A percentile compares a stretch with the other conserved stretches of the same genome.
These are phyloP conservation scores for Penicillium sp. DNA, from an alignment of 2,329 filamentous ascomycete species.

Conservation along the genomic window DNA sequence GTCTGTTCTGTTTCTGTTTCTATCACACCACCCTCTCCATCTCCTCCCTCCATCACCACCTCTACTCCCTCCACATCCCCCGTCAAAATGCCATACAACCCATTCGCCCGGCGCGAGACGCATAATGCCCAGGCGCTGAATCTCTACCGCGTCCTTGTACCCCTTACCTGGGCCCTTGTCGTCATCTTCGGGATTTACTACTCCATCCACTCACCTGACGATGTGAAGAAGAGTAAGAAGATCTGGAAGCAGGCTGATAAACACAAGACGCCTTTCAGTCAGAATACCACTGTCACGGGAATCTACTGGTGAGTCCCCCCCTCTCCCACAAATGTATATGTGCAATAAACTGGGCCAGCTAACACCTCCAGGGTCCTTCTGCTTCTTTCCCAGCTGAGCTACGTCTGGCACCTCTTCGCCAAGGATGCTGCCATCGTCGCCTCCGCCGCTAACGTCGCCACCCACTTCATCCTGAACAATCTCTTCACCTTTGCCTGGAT, in stretches of 20 bases:
- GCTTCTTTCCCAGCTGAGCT: conserved; percentile 75
- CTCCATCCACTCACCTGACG: conserved; percentile 65
- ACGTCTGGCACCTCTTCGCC: conserved; percentile 77
- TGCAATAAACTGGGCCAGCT: no score
- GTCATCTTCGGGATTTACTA: conserved; percentile 77
- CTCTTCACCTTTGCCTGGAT: conserved; percentile 80
- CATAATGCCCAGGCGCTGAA: conserved; percentile 66
- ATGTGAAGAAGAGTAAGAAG: conserved; percentile 64
- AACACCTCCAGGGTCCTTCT: conserved; percentile 64
- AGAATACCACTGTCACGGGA: conserved; percentile 66
- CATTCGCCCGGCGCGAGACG: conserved; percentile 72
- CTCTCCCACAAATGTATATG: background rate
- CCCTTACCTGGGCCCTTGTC: conserved; percentile 74
- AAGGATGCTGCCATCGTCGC: conserved; percentile 65
- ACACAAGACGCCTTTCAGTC: conserved; percentile 72
- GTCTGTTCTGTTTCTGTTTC: background rate
- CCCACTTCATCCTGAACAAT: conserved; percentile 86
- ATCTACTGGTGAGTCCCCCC: conserved; percentile 72
- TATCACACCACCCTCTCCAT: no score
- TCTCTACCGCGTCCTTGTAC: conserved; percentile 76
- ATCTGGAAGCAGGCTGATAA: conserved; percentile 76
- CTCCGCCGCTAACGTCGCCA: conserved; percentile 75
- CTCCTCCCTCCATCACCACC: background rate
- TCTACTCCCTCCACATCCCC: background rate
- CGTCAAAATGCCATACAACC: conserved; percentile 58